These are phyloP conservation scores for Zymoseptoria crescenta DNA, from an alignment of 2,329 filamentous ascomycete species.

Conservation along the genomic window DNA sequence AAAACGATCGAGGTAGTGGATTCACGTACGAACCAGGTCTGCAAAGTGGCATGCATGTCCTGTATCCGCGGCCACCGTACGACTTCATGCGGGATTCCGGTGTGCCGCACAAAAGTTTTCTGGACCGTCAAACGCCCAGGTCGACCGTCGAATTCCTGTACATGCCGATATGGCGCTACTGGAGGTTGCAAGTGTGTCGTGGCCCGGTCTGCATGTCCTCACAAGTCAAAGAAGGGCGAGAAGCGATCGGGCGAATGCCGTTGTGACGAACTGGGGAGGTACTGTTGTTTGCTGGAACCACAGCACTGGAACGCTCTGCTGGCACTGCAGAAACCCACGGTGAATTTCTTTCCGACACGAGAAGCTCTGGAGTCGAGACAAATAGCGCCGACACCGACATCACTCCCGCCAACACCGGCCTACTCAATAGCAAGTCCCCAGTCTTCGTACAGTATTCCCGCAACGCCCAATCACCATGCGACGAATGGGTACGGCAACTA, in stretches of 20 bases:
- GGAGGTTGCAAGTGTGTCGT: constrained; percentile 30
- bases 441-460: constrained; percentile 9
- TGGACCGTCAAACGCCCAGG: constrained; percentile 31
- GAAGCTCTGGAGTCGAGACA: constrained; percentile 23
- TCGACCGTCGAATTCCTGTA: constrained; percentile 28
- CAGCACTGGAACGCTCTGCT: constrained; percentile 26
- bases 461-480: constrained; percentile 11
- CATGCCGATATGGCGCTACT: constrained; percentile 26
- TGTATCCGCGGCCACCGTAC: constrained; percentile 31
- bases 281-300: constrained; percentile 27
- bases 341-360: constrained; percentile 23
- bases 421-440: constrained; percentile 13
- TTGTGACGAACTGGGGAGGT: constrained; percentile 29
- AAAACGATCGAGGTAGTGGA: constrained; percentile 31
- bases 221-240: constrained; percentile 30
- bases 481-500: constrained; percentile 11
- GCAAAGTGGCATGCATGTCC: constrained; percentile 31
- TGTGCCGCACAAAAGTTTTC: constrained; percentile 29
- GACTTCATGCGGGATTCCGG: constrained; percentile 29
- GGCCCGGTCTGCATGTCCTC: constrained; percentile 26
- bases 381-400: constrained; percentile 4
- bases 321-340: constrained; percentile 22
- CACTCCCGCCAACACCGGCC: constrained; percentile 13
- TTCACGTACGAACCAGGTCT: constrained; percentile 24
- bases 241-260: constrained; percentile 28